Percentiles rank a stretch among this genome's conserved stretches.
Evolutionary conservation across 805 yeast genomes (phyloP).

Genomic region (Pichia kluyveri): DNA sequence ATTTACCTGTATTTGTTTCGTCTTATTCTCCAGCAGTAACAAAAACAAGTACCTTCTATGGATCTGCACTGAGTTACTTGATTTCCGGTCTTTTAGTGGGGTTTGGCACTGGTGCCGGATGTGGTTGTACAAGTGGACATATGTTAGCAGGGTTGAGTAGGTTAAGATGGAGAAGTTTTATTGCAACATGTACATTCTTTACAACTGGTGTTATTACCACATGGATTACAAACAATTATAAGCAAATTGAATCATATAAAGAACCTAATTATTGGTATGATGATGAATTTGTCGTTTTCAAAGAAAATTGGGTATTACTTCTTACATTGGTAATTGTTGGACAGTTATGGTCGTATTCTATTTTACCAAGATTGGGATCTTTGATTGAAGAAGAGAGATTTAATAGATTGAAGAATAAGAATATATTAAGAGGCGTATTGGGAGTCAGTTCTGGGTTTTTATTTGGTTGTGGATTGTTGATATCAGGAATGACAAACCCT

Average conservation of each 20-base stretch:
- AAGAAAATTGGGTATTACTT: slow-evolving; percentile 10
- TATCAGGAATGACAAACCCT: slow-evolving; percentile 39
- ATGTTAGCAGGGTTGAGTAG: slow-evolving; percentile 44
- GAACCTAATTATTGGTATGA: slow-evolving; percentile 18
- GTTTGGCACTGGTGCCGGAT: slow-evolving; percentile 36
- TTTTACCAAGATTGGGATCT: slow-evolving; percentile 21
- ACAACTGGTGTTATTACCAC: slow-evolving; percentile 24
- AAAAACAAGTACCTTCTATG: background rate
- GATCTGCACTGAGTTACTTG: slow-evolving; percentile 3
- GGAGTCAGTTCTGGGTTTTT: slow-evolving; percentile 22
- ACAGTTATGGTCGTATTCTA: slow-evolving; percentile 15
- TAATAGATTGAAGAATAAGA: background rate
- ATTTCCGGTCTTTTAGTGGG: slow-evolving; percentile 38
- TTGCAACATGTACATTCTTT: slow-evolving; percentile 34
- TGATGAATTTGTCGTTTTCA: slow-evolving; percentile 9
- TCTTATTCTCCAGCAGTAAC: slow-evolving; percentile 12
- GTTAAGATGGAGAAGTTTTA: slow-evolving; percentile 33
- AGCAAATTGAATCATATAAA: background rate
- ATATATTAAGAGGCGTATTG: slow-evolving; percentile 7
- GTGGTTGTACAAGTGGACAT: slow-evolving; percentile 50
- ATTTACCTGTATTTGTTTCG: slow-evolving; percentile 22
- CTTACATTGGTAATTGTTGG: slow-evolving; percentile 7
- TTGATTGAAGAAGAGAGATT: background rate
- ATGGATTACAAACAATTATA: slow-evolving; percentile 5
- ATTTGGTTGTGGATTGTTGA: slow-evolving; percentile 38